phyloP scores from a whole-genome alignment of 441 rosid genomes.

The Adansonia rubrostipa region DNA sequence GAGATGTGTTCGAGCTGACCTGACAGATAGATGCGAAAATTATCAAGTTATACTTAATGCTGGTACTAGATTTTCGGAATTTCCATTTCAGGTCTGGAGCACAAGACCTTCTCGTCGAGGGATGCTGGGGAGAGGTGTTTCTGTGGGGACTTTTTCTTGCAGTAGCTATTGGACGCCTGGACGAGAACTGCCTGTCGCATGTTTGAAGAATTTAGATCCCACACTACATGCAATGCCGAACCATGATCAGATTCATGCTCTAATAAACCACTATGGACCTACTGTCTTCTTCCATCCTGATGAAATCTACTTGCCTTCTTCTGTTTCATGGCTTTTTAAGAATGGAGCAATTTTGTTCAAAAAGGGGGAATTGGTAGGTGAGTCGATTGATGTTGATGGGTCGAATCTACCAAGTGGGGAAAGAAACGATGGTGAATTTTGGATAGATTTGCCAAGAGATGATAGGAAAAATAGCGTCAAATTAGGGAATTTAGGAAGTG shows the following conservation, averaged over 20 bases:
- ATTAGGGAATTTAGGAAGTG: constrained; percentile 65
- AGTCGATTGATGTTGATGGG: constrained; percentile 55
- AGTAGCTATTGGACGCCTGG: constrained; percentile 42
- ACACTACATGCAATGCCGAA: constrained; percentile 74
- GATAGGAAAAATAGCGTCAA: constrained; percentile 43
- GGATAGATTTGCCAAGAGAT: constrained; percentile 78
- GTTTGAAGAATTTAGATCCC: constrained; percentile 65
- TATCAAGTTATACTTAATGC: constrained; percentile 41
- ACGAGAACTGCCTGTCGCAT: constrained; percentile 43
- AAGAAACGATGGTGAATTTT: constrained; percentile 61
- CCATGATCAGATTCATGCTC: constrained; percentile 63
- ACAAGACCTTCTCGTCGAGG: constrained; percentile 68
- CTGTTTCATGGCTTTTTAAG: constrained; percentile 77
- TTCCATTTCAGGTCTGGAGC: constrained; percentile 65
- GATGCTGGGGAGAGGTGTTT: constrained; percentile 65
- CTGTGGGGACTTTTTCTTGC: constrained; percentile 75
- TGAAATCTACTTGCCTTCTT: constrained; percentile 78
- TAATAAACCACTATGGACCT: constrained; percentile 73
- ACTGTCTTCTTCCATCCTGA: constrained; percentile 70
- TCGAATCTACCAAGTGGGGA: constrained; percentile 76
- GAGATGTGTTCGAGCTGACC: constrained; percentile 76
- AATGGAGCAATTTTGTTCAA: constrained; percentile 64
- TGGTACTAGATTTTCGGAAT: constrained; percentile 39
- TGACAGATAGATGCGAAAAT: constrained; percentile 65
- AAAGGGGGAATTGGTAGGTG: constrained; percentile 44